Evolutionary conservation across 2,329 filamentous ascomycete genomes (phyloP), one percentile per base, ranked within the genome.

Genomic region (Talaromyces rugulosus): DNA sequence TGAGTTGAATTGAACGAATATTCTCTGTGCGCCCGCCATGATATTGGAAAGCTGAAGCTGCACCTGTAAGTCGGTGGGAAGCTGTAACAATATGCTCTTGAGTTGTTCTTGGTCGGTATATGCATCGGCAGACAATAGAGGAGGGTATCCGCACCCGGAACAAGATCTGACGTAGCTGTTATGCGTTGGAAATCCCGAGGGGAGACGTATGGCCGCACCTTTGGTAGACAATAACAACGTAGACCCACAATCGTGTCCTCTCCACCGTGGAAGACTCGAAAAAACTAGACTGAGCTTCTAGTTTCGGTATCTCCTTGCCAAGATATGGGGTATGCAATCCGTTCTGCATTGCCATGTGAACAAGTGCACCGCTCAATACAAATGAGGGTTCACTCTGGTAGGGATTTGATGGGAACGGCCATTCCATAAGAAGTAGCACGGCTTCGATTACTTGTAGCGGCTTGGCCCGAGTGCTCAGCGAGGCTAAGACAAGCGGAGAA

Each of bases 101-200:
- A 55, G 34, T 18, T 55, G 52, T 55, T 55, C 52, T 55, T 55
- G 52, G 6, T 55, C 52, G 30, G 52, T 55, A n/a, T 34, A 55
- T 55, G 52, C 52, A 23, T 55, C 52, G 14, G 34, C 30, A 36
- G 52, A 55, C 30, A 55, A 18, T 34, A 55, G 14, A 34, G 52
- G 52, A 23, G 52, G 52, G 3, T 55, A 30, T 30, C 52, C 52
- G 30, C 52, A 55, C 30, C 30, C 30, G 11, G 52, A 55, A 36
- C 52, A 55, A 55, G 52, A 55, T 30, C 52, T 55, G 23, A 18
- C 2, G 14, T 5, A 12, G 23, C 8, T n/a, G 36, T 27, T 53
- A 53, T 53, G n/a, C 14, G 5, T 53, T 1, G 6, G 12, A 34
- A 55, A n/a, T 54, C 27, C 2, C 18, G 30, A 55, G 16, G 2